Base-by-base conservation (phyloP, 805 yeast species). In the Teunomyces cretensis region DNA sequence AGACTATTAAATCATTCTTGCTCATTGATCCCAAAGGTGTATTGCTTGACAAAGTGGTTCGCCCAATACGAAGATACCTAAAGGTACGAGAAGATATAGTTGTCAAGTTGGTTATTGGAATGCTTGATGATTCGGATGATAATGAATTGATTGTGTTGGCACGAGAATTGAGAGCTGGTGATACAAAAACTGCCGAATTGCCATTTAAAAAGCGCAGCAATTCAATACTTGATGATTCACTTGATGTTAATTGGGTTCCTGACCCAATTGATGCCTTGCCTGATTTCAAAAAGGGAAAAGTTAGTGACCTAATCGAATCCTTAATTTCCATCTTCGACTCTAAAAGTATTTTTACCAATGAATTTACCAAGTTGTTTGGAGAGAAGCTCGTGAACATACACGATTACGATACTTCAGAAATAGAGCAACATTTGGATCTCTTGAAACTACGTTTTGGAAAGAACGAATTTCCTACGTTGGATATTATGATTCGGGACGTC, bases 241-340 rank as follows among this genome's bases (percentile, higher is more conserved):
- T 68, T 9, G 82, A 78, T 51, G 56, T 81, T 2, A 68, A 76
- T 39, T 88, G 96, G 96, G 61, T 62, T 7, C 96, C 96, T 0
- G 96, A 88, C 53, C 96, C 96, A 0, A 76, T 87, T 12, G 96
- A 89, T 65, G 95, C 96, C 0, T 76, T 90, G n/a, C 88, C 91
- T 0, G 96, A 88, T 61, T 89, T 86, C 66, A 76, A 79, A 37
- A 79, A 80, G 48, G 76, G 74, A 9, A 73, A 75, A 37, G 80
- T 77, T 16, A 76, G 79, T 33, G 96, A 88, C 56, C 76, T 83
- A 4, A 81, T 89, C 16, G 89, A 83, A 50, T 79, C 88, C 0
- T 68, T 89, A 27, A 73, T 86, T 2, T 80, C 91, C 1, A 78
- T 89, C 0, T 86, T 81, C 63, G 92, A 87, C 39, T 75, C 82